Evolutionary conservation across 169 alveolate species (phyloP).

Genomic region (Plasmodium coatneyi): DNA sequence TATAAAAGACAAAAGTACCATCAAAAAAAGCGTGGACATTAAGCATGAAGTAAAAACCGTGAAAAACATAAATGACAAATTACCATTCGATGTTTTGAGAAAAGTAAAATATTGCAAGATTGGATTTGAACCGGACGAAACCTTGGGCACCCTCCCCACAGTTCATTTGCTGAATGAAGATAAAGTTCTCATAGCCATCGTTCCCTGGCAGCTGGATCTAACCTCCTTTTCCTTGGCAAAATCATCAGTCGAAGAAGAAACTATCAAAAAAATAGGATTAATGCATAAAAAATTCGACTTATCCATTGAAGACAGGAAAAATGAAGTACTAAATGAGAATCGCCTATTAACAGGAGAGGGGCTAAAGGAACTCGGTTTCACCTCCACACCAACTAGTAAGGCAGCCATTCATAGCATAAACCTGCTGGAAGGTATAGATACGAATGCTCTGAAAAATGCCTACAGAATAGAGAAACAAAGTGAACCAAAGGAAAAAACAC

Average conservation of each 20-base stretch:
- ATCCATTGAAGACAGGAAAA: conserved; percentile 71
- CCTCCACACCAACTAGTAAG: conserved; percentile 37
- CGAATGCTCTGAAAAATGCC: conserved; percentile 77
- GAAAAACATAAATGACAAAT: conserved; percentile 59
- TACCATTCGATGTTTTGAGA: conserved; percentile 68
- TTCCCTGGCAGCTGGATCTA: conserved; percentile 72
- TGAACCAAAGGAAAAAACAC: conserved; percentile 65
- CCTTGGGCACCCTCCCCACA: conserved; percentile 57
- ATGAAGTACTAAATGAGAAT: conserved; percentile 60
- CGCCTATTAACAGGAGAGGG: conserved; percentile 85
- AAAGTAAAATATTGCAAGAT: conserved; percentile 70
- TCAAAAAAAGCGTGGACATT: not conserved
- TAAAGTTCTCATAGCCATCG: conserved; percentile 36
- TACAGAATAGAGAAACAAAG: conserved; percentile 77
- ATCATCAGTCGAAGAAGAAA: conserved; percentile 74
- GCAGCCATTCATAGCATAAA: not conserved
- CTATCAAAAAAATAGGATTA: conserved; percentile 52
- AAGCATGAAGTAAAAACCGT: conserved; percentile 5
- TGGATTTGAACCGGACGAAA: conserved; percentile 45
- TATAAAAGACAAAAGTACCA: not conserved
- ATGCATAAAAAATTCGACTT: conserved; percentile 25
- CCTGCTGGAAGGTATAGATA: conserved; percentile 77
- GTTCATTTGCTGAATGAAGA: conserved; percentile 56
- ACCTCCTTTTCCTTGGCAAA: conserved; percentile 71
- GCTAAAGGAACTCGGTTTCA: conserved; percentile 78